phyloP scores from a whole-genome alignment of 192 early-diverging fungal genomes.

The Spizellomyces sp. region DNA sequence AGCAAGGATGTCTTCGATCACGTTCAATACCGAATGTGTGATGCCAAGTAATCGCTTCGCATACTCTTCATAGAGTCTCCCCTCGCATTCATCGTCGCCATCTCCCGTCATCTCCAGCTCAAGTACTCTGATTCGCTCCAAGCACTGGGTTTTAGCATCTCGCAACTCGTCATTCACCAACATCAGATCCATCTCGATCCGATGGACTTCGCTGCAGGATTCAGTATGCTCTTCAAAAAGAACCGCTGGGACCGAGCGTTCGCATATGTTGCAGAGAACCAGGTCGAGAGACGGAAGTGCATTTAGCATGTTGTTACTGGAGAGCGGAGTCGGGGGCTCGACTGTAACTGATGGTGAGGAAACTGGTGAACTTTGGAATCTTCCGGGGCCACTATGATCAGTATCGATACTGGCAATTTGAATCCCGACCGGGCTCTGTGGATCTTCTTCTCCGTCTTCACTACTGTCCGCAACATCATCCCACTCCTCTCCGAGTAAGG shows the following conservation, averaged over 20 bases:
- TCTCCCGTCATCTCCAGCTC: conserved; percentile 36
- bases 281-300: conserved; percentile 33
- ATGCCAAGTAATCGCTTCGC: conserved; percentile 33
- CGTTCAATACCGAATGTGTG: conserved; percentile 26
- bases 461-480: conserved; percentile 34
- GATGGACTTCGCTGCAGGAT: conserved; percentile 73
- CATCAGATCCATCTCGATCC: conserved; percentile 74
- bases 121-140: conserved; percentile 36
- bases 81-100: conserved; percentile 11
- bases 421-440: background rate
- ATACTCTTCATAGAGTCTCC: conserved; percentile 25
- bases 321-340: conserved; percentile 7
- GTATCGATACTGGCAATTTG: background rate
- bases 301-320: background rate
- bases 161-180: conserved; percentile 72
- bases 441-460: conserved; percentile 16
- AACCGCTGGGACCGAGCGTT: conserved; percentile 65
- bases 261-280: conserved; percentile 79
- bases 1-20: conserved; percentile 31
- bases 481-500: conserved; percentile 48
- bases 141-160: conserved; percentile 54
- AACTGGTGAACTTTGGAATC: background rate
- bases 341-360: conserved; percentile 4
- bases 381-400: background rate
- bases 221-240: conserved; percentile 76